Base-by-base conservation (phyloP, 2,329 filamentous ascomycete species). In the Laburnicola sp. region DNA sequence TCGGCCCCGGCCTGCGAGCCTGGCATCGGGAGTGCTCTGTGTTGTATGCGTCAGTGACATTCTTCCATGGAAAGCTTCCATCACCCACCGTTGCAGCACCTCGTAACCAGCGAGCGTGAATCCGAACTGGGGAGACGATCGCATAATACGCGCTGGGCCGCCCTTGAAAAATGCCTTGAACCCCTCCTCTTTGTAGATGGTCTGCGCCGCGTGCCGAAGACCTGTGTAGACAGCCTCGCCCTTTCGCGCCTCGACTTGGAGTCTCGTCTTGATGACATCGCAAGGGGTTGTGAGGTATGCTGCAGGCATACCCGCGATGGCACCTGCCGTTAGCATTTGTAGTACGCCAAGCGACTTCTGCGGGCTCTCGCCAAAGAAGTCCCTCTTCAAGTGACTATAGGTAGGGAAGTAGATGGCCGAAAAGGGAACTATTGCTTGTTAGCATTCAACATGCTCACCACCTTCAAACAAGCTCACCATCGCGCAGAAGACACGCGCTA, bases 141-240 rank as follows among this genome's bases (percentile, higher is more conserved):
- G 88, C 72, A 97, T 76, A 68, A 99, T 95, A 79, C 94, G 90
- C 6, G 94, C 94, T 1, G 93, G 92, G 1, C 94, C 94, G 62
- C 94, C 94, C 81, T 97, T 97, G 86, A 97, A 99, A 81, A 99
- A 99, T 25, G 94, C 94, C 57, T 82, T 85, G 82, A 97, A 93
- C 8, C 94, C 94, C 75, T 99, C 94, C 73, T 97, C 89, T 73
- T 86, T 85, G 78, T 82, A 87, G 65, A 99, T 89, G 10, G 90
- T 96, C 64, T 76, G 76, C 32, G 94, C 94, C 47, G 87, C 89
- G 76, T 99, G 91, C 49, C 91, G 85, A 41, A 99, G 82, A 40
- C 89, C 89, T 36, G 84, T 94, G 80, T 99, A 99, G 42, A 82
- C 81, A 3, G 86, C 87, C 66, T 99, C 93, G 57, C 94, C 94